Percentiles rank a stretch among this genome's conserved stretches.
Evolutionary conservation across 305 asterid species (phyloP).

Genomic region (Rubia tinctorum): DNA sequence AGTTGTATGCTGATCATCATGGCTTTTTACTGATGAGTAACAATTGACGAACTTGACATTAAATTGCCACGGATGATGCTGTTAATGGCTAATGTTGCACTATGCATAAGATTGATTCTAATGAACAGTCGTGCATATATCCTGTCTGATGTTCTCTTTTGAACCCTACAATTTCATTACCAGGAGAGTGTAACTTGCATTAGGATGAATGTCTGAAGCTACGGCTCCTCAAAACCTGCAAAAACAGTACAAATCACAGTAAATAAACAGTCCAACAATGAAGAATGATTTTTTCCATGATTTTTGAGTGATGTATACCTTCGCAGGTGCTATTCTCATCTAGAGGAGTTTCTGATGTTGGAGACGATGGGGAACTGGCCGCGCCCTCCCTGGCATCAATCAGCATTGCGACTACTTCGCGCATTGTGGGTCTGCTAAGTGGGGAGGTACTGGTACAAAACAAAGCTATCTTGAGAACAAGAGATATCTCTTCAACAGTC

Average conservation of each 20-base stretch:
- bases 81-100: neutral
- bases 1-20: neutral
- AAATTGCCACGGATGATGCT: too few relatives aligned
- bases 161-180: neutral
- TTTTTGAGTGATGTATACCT: constrained; percentile 23
- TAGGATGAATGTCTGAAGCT: neutral
- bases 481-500: constrained; percentile 64
- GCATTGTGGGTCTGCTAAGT: constrained; percentile 78
- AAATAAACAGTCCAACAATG: neutral
- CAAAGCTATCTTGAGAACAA: constrained; percentile 77
- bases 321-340: constrained; percentile 40
- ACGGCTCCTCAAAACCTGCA: constrained; percentile 23
- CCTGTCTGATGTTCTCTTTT: neutral
- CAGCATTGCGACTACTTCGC: constrained; percentile 77
- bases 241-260: neutral
- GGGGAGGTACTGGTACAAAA: constrained; percentile 84
- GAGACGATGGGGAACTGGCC: constrained; percentile 40
- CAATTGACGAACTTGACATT: neutral
- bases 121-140: neutral
- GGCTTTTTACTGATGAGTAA: neutral
- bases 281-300: neutral
- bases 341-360: constrained; percentile 72
- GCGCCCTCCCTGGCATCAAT: constrained; percentile 55
- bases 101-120: neutral
- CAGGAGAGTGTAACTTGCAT: neutral